Base-by-base conservation (phyloP, 2,329 filamentous ascomycete species). In the Penicillium crustosum region DNA sequence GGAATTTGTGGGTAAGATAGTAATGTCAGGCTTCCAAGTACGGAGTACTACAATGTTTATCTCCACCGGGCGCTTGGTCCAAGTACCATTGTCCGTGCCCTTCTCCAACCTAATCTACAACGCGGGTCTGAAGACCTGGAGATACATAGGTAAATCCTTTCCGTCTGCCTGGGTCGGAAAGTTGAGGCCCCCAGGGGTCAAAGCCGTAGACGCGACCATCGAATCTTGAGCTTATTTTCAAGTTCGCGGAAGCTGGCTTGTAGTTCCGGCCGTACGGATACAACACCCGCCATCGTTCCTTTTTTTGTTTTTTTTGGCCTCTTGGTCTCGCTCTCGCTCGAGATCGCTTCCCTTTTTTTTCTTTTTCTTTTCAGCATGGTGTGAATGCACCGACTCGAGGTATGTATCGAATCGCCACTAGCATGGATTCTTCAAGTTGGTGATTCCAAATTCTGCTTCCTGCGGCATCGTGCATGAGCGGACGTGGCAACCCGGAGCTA, bases 151-250 rank as follows among this genome's bases (percentile, higher is more conserved):
- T 25, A 5, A 25, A 45, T 17, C 7, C 10, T 55, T 51, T n/a
- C 35, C 13, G 3, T 49, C 21, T 44, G n/a, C 31, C 33, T 48
- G 29, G 33, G 6, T 21, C 17, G 38, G 21, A 29, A 42, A 21
- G 21, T 17, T 55, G 38, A 29, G 35, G 9, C 21, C 57, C 53
- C 41, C 13, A 27, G 13, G 45, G 49, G 8, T n/a, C 49, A 43
- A 57, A 27, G 45, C 45, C 9, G 13, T 55, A 35, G 36, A 57
- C 38, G 41, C 42, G 45, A 62, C 53, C 58, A 61, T 62, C 45
- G 50, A 65, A 66, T 62, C 58, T 65, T 65, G 63, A 65, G 64
- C 60, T 64, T 66, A 62, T 62, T 53, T 57, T 15, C 58, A 33
- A 53, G 49, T 43, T 29, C 51, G 44, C 55, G 55, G 62, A 45